Evolutionary conservation across 1,284 basidiomycete species (phyloP).

Genomic region (Papiliotrema flavescens): DNA sequence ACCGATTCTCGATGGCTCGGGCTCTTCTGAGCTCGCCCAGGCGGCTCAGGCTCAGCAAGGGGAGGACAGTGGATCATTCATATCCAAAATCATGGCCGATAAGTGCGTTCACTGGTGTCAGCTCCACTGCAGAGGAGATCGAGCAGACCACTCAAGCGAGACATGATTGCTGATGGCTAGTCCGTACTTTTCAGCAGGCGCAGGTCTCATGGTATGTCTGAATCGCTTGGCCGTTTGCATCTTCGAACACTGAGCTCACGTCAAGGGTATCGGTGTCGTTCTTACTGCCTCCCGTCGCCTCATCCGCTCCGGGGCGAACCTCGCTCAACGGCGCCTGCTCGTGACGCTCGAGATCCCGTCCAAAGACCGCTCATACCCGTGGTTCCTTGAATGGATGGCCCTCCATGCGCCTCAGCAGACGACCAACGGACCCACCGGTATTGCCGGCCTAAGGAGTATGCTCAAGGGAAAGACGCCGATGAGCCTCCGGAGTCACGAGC

Average conservation of each 20-base stretch:
- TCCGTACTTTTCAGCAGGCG: constrained; percentile 93
- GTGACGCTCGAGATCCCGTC: constrained; percentile 96
- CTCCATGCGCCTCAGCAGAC: constrained; percentile 20
- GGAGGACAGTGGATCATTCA: background rate
- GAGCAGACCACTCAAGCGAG: background rate
- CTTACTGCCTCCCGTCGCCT: constrained; percentile 71
- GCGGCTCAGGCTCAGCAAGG: constrained; percentile 1
- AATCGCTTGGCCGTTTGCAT: constrained; percentile 5
- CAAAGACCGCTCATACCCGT: constrained; percentile 90
- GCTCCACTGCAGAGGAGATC: no score
- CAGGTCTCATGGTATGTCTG: constrained; percentile 77
- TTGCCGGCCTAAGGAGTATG: constrained; percentile 18
- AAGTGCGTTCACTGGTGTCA: constrained; percentile 25
- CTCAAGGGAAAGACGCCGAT: constrained; percentile 44
- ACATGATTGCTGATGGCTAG: constrained; percentile 49
- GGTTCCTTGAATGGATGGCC: constrained; percentile 98
- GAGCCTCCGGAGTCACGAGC: constrained; percentile 77
- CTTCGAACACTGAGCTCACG: constrained; percentile 5
- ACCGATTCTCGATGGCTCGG: background rate
- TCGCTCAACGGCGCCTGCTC: constrained; percentile 82
- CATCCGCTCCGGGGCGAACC: constrained; percentile 63
- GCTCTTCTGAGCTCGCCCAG: background rate
- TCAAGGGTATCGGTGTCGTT: constrained; percentile 78
- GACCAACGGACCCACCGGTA: constrained; percentile 1
- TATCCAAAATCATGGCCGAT: constrained; percentile 34